Evolutionary conservation across 148 eudicot species (phyloP).

Genomic region (Rhododendron williamsianum): DNA sequence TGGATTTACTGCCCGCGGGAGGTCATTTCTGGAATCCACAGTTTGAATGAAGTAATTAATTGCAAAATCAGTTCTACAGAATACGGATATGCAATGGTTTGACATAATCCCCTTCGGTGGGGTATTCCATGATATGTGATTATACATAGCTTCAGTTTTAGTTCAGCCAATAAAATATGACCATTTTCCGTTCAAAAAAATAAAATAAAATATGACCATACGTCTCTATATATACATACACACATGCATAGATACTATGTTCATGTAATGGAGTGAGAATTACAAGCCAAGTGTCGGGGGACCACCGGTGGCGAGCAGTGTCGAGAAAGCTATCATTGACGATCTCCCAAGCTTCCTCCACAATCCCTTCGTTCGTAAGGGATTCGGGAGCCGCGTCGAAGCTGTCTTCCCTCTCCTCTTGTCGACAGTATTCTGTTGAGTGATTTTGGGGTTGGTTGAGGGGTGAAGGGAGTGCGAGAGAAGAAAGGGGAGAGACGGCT

Average conservation of each 20-base stretch:
- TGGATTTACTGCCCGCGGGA: not conserved
- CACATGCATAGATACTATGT: not conserved
- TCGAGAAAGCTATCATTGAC: conserved; percentile 66
- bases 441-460: not conserved
- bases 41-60: not conserved
- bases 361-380: conserved; percentile 55
- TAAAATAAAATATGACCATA: no score
- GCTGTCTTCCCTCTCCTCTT: conserved; percentile 29
- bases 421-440: conserved; percentile 29
- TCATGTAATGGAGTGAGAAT: not conserved
- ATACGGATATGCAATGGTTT: not conserved
- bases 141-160: no score
- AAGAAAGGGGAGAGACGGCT: conserved; percentile 30
- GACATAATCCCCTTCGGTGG: not conserved
- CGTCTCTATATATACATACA: not conserved
- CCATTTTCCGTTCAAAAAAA: no score
- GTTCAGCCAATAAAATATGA: no score
- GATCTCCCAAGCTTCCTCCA: conserved; percentile 95
- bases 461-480: conserved; percentile 18
- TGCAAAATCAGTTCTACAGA: not conserved
- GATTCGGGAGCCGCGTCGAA: conserved; percentile 17
- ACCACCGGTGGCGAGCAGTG: conserved; percentile 52
- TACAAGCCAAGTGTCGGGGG: conserved; percentile 82
- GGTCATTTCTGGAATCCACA: not conserved
- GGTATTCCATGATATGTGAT: not conserved